Base-by-base conservation (phyloP, 1,284 basidiomycete genomes). In the Athelia psychrophila region DNA sequence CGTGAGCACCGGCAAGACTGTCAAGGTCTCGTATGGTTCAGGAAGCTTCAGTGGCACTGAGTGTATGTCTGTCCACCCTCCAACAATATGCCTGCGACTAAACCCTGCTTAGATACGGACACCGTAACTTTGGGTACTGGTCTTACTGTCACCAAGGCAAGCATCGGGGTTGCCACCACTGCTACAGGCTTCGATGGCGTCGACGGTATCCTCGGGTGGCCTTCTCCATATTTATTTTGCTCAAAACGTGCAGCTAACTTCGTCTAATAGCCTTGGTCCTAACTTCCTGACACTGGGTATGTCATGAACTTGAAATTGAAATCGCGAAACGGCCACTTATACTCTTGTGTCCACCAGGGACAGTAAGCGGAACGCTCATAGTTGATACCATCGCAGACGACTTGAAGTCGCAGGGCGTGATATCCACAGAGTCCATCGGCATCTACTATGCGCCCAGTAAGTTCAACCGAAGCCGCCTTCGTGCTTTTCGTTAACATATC, bases 371-470 rank as follows among this genome's bases (percentile, higher is more conserved):
- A 16, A 45, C 53, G 47, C 46, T 49, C 3, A 59, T 65, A 32
- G 64, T 75, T 44, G 68, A 74, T 13, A 78, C 74, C 10, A 70
- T 79, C 15, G 69, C 65, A 23, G 71, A 79, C 60, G 78, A 74
- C 52, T 69, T 78, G 9, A 62, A 61, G 47, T 36, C 59, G 15
- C 71, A 79, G 58, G 72, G 74, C 12, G 63, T 62, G 1, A 81
- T 84, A 54, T 48, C 66, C 0, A 53, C 63, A 24, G 68, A 79
- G 48, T 63, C 69, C 2, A 68, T 84, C 50, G 78, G 77, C 6
- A 73, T 86, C 54, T 83, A 68, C 48, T 86, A 74, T 56, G 60
- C 67, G 46, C 82, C 80, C 2, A 73, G 27, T 30, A 5, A 30
- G 27, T 13, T 5, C 27, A 30, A 30, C 5, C 13, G 27, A 13